Conservation (phyloP, 2,329 filamentous ascomycete species). For the Chrysoporthe deuterocubensis region DNA sequence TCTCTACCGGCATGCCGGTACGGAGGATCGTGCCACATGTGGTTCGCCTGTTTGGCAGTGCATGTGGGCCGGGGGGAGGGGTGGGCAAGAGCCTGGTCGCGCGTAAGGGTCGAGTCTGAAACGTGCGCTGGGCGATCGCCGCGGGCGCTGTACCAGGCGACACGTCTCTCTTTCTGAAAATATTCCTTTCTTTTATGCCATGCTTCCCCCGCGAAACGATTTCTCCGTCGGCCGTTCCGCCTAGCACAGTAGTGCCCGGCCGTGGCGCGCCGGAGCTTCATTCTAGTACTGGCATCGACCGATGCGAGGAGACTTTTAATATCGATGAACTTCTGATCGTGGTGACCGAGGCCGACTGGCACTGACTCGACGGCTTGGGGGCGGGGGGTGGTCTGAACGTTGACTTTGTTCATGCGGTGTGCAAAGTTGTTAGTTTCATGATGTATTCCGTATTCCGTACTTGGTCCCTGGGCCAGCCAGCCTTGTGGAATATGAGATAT, state of each 20-base stretch:
- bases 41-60: neutral
- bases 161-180: neutral
- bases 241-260: too few species aligned
- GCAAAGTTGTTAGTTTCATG: neutral
- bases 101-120: slow-evolving; percentile 22
- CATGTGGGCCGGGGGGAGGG: neutral
- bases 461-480: neutral
- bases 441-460: neutral
- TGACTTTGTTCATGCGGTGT: neutral
- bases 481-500: slow-evolving; percentile 7
- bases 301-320: too few species aligned
- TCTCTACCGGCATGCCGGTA: slow-evolving; percentile 4
- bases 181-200: neutral
- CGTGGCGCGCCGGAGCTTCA: too few species aligned
- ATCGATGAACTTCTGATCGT: too few species aligned
- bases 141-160: neutral
- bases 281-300: too few species aligned
- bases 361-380: too few species aligned
- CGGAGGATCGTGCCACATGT: neutral
- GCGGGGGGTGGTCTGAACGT: neutral
- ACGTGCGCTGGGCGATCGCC: slow-evolving; percentile 18
- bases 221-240: too few species aligned
- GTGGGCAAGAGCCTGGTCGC: neutral
- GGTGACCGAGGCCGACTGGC: too few species aligned
- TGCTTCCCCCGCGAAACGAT: neutral